Evolutionary conservation across 2,329 filamentous ascomycete species (phyloP).

Genomic region (Hypocreales sp.): DNA sequence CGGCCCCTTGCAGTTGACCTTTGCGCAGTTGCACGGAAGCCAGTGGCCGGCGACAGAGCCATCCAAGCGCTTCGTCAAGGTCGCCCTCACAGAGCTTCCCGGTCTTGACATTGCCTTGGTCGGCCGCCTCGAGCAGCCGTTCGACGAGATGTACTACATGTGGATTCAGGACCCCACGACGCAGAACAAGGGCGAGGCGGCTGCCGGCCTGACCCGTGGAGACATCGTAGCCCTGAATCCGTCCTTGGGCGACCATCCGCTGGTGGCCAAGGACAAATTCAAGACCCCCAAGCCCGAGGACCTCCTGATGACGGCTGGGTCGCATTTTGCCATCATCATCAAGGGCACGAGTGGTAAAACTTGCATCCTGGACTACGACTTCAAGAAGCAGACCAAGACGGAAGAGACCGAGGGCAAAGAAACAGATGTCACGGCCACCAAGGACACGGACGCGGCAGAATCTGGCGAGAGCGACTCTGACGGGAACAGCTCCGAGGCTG

Average conservation of each 20-base stretch:
- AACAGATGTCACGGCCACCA: not conserved
- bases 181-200: not conserved
- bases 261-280: conserved; percentile 5
- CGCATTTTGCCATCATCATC: conserved; percentile 11
- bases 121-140: conserved; percentile 15
- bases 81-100: no score
- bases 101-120: conserved; percentile 13
- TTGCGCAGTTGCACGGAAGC: conserved; percentile 5
- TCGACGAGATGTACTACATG: conserved; percentile 18
- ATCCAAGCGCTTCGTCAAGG: conserved; percentile 8
- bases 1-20: conserved; percentile 2
- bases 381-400: conserved; percentile 6
- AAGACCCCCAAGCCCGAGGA: conserved; percentile 3
- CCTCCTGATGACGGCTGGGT: conserved; percentile 8
- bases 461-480: conserved; percentile 1
- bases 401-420: not conserved
- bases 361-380: conserved; percentile 11
- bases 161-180: conserved; percentile 14
- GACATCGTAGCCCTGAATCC: conserved; percentile 3
- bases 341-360: conserved; percentile 1
- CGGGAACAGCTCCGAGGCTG: conserved; percentile 5
- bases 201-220: conserved; percentile 1
- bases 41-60: conserved; percentile 4
- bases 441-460: not conserved
- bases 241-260: not conserved